Base-by-base conservation (phyloP, 371 early-diverging fungal species). In the Mortierella sp. region DNA sequence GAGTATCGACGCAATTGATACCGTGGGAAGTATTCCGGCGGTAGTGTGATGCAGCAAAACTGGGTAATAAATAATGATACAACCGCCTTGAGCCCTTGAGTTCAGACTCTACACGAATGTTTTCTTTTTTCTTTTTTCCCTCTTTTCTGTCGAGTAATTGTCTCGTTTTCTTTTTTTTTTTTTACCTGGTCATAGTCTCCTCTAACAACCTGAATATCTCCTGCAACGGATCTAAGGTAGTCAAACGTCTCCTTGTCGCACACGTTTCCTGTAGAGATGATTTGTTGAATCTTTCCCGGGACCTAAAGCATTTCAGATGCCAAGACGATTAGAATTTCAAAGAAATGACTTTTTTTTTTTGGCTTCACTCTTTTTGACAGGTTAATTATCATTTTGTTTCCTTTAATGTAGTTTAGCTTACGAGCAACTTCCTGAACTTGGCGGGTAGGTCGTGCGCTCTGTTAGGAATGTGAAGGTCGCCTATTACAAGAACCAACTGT, bases 201-300 rank as follows among this genome's bases (percentile, higher is more conserved):
- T 47, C 90, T 85, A 34, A 95, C 96, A 2, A 92, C 85, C 47
- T 89, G 87, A 49, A 96, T 87, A 70, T 95, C 93, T 59, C 92
- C 87, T 35, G 93, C 90, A 64, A 98, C 91, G 17, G 94, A 91
- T 61, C 93, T 87, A 67, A 98, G 87, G 79, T 94, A 96, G 64
- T 97, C 96, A 73, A 90, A 89, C 0, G 94, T 94, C 42, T 94
- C 95, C 45, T 89, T 88, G 83, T 93, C 93, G 37, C 89, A 90
- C 6, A 94, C 82, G 83, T 97, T 97, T 45, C 98, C 98, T 10
- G 97, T 97, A 78, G 93, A 94, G 57, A 98, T 87, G 68, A 97
- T 96, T 81, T 94, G 94, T 83, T 97, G 96, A 66, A 98, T 98
- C 81, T 98, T 97, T 47, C 98, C 98, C 2, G 95, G 95, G 13